phyloP scores from a whole-genome alignment of 176 grass and related monocot species.

The sorghum (Sorghum bicolor) region DNA sequence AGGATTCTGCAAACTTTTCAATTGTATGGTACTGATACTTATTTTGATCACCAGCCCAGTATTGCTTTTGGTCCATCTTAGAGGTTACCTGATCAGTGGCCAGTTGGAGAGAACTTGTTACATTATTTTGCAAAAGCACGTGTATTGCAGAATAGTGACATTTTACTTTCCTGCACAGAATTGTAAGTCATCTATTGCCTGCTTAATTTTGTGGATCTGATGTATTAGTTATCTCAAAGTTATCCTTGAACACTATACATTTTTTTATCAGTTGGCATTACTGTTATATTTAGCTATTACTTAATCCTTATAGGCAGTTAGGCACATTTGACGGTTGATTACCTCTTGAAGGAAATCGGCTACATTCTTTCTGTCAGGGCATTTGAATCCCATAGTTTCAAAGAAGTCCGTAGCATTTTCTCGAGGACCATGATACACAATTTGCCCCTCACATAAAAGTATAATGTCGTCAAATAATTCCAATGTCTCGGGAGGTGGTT shows the following conservation, averaged over 20 bases:
- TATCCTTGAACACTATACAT: not conserved
- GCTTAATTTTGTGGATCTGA: not conserved
- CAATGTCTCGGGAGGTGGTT: constrained; percentile 84
- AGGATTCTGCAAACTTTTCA: constrained; percentile 57
- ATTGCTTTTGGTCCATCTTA: constrained; percentile 80
- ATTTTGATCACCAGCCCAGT: constrained; percentile 63
- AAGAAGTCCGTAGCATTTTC: constrained; percentile 75
- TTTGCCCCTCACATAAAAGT: constrained; percentile 86
- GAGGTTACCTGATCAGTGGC: constrained; percentile 67
- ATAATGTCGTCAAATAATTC: constrained; percentile 96
- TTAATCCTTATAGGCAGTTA: not conserved
- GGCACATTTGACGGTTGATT: constrained; percentile 19
- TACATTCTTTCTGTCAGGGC: constrained; percentile 83
- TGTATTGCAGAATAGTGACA: constrained; percentile 15
- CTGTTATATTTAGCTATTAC: not conserved
- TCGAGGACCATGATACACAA: constrained; percentile 89
- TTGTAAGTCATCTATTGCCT: constrained; percentile 6
- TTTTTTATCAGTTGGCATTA: not conserved
- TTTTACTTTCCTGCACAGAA: not conserved
- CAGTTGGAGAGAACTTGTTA: constrained; percentile 6
- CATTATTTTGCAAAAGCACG: constrained; percentile 13
- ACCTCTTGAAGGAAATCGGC: constrained; percentile 98
- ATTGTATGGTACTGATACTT: constrained; percentile 65
- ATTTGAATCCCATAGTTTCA: constrained; percentile 83
- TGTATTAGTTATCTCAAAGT: not conserved